These are phyloP conservation scores for Phytophthora megakarya DNA, from an alignment of 352 stramenopile species.

Conservation along the genomic window DNA sequence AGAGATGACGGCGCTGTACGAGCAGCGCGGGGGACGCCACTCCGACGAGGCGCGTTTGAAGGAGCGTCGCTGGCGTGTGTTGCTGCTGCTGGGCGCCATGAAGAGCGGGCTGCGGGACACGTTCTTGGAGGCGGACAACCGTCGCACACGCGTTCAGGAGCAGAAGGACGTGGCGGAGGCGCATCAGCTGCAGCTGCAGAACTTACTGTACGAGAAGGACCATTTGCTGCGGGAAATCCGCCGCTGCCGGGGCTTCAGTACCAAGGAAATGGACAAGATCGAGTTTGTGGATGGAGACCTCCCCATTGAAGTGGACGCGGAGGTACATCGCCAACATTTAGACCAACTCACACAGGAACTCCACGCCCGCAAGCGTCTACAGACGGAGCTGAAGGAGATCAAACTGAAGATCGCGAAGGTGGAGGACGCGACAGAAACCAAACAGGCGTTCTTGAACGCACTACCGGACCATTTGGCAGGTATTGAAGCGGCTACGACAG, in stretches of 20 bases:
- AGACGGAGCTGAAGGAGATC: constrained; percentile 61
- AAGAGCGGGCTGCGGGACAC: constrained; percentile 68
- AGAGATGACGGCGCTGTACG: constrained; percentile 47
- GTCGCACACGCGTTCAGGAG: constrained; percentile 66
- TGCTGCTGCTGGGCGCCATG: constrained; percentile 59
- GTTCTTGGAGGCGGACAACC: constrained; percentile 70
- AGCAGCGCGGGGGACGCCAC: constrained; percentile 19
- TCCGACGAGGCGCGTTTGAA: constrained; percentile 52
- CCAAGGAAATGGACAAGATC: constrained; percentile 85
- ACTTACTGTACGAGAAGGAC: constrained; percentile 85
- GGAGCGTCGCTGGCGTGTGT: constrained; percentile 57
- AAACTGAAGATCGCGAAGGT: constrained; percentile 66
- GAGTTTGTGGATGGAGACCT: constrained; percentile 58
- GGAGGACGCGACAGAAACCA: constrained; percentile 54
- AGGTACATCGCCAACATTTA: constrained; percentile 64
- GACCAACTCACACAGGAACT: constrained; percentile 73
- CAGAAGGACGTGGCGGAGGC: constrained; percentile 77
- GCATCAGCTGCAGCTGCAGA: constrained; percentile 82
- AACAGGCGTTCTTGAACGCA: constrained; percentile 64
- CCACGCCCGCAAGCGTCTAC: constrained; percentile 61
- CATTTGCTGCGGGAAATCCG: constrained; percentile 79
- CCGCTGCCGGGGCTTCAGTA: constrained; percentile 70
- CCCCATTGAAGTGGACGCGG: constrained; percentile 59
- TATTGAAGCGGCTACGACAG: constrained; percentile 65
- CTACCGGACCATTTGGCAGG: constrained; percentile 52